Percentiles rank a stretch among this genome's conserved stretches.
Conservation (phyloP, 1,284 basidiomycete genomes). For the Trametes versicolor region DNA sequence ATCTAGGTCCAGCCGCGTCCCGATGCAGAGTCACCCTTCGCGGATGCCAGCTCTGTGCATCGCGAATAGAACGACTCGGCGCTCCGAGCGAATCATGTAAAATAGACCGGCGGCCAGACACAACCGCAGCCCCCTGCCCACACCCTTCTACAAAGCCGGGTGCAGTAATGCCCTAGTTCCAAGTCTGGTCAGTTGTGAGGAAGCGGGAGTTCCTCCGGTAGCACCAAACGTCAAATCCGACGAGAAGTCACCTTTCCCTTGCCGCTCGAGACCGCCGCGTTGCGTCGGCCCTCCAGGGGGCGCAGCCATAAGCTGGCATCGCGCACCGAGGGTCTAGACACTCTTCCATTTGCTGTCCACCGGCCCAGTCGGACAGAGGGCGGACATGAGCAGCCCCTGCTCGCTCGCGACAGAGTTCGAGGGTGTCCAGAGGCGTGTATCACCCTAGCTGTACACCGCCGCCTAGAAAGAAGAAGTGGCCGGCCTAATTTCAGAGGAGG, state of each 20-base stretch:
- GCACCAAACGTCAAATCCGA: background rate
- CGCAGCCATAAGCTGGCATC: background rate
- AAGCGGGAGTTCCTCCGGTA: slow-evolving; percentile 5
- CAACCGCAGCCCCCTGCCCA: slow-evolving; percentile 13
- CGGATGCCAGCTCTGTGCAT: background rate
- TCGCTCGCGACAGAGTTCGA: slow-evolving; percentile 15
- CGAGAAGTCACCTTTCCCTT: background rate
- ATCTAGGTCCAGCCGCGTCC: background rate
- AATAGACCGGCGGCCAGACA: background rate
- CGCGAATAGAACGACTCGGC: background rate
- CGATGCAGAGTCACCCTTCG: background rate
- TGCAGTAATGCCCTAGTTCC: slow-evolving; percentile 21
- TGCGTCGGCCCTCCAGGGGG: background rate
- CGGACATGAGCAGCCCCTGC: slow-evolving; percentile 20
- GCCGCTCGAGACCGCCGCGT: background rate
- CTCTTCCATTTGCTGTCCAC: slow-evolving; percentile 5
- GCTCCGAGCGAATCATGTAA: background rate
- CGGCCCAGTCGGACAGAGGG: slow-evolving; percentile 9
- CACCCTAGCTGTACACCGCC: slow-evolving; percentile 14
- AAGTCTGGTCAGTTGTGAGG: background rate
- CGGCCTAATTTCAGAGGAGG: slow-evolving; percentile 11
- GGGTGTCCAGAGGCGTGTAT: slow-evolving; percentile 16
- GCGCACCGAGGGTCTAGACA: slow-evolving; percentile 3
- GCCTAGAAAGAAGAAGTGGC: slow-evolving; percentile 15
- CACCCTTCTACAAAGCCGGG: slow-evolving; percentile 8